phyloP scores from a whole-genome alignment of 108 stramenopile genomes.

The Discostella pseudostelligera region DNA sequence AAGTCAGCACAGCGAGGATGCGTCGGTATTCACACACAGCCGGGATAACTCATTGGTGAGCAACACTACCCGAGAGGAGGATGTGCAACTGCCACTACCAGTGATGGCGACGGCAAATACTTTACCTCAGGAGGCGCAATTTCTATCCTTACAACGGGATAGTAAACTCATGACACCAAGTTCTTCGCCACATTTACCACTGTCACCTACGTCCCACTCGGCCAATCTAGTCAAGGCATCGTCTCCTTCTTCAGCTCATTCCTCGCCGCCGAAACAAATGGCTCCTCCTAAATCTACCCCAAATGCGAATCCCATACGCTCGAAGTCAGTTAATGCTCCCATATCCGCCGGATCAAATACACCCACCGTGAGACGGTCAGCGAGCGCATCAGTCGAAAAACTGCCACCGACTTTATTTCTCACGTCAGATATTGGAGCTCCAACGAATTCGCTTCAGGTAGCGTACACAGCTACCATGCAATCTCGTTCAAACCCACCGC shows the following conservation, averaged over 20 bases:
- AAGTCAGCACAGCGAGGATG: not conserved
- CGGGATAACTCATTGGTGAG: conserved; percentile 30
- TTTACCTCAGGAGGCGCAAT: too few species aligned
- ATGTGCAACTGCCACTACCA: conserved; percentile 1
- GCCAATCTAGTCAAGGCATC: too few species aligned
- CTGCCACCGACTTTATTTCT: not conserved
- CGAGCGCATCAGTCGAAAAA: not conserved
- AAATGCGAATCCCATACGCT: too few species aligned
- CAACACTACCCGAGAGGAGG: conserved; percentile 10
- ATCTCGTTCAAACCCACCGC: not conserved
- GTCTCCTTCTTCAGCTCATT: too few species aligned
- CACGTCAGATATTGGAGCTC: not conserved
- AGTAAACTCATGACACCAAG: too few species aligned
- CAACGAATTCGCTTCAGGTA: not conserved
- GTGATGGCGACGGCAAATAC: not conserved
- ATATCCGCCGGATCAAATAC: not conserved
- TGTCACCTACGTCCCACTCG: too few species aligned
- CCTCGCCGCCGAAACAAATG: too few species aligned
- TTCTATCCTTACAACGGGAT: too few species aligned
- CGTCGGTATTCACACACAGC: conserved; percentile 28
- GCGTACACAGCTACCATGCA: conserved; percentile 7
- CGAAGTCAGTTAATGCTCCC: too few species aligned
- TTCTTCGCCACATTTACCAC: too few species aligned
- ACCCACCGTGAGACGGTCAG: not conserved
- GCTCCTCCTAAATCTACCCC: too few species aligned